These are phyloP conservation scores for Tulasnella sp. DNA, from an alignment of 768 basidiomycete genomes.

Conservation along the genomic window DNA sequence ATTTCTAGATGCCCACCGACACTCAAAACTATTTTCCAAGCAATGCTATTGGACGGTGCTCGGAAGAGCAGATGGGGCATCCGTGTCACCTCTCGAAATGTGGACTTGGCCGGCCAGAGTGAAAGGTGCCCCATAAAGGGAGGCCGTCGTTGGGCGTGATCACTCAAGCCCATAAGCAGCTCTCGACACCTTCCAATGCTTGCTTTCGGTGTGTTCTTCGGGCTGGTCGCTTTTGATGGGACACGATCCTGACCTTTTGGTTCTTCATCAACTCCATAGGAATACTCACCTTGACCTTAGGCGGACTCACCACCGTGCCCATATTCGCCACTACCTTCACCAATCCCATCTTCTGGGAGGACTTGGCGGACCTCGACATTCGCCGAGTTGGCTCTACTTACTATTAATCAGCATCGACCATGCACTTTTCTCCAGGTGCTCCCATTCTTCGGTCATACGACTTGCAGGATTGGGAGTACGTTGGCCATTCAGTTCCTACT, in stretches of 20 bases:
- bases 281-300: background rate
- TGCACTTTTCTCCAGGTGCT: background rate
- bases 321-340: background rate
- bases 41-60: background rate
- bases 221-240: background rate
- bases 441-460: constrained; percentile 17
- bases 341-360: background rate
- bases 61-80: background rate
- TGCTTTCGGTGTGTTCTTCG: background rate
- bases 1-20: background rate
- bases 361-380: background rate
- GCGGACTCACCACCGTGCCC: background rate
- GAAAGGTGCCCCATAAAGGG: background rate
- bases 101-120: background rate
- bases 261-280: background rate
- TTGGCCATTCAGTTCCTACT: constrained; percentile 25
- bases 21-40: background rate
- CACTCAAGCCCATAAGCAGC: background rate
- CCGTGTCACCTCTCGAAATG: background rate
- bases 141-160: background rate
- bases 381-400: background rate
- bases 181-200: background rate
- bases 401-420: background rate
- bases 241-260: background rate
- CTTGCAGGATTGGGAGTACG: constrained; percentile 24